Conservation (phyloP, 116 monocot species). For the Cymodocea nodosa region DNA sequence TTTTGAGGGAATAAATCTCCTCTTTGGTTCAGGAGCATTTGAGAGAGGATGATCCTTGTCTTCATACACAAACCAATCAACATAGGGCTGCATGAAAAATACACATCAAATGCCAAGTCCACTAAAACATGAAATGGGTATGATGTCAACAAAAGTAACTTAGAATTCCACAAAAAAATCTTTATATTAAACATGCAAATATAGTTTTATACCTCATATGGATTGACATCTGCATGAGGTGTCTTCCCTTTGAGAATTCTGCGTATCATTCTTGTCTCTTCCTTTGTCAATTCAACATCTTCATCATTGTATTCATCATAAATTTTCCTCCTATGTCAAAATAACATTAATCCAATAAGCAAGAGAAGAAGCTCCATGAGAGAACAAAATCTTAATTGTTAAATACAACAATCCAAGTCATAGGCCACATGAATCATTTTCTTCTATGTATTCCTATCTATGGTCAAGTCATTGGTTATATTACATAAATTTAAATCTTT, state of each 20-base stretch:
- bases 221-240: slow-evolving; percentile 73
- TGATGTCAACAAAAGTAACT: background rate
- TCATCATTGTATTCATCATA: slow-evolving; percentile 98
- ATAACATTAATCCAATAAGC: background rate
- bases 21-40: slow-evolving; percentile 95
- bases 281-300: slow-evolving; percentile 78
- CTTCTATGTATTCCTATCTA: too few species aligned
- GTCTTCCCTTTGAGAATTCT: slow-evolving; percentile 68
- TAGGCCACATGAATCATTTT: too few species aligned
- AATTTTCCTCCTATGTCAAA: slow-evolving; percentile 67
- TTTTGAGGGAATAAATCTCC: slow-evolving; percentile 92
- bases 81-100: slow-evolving; percentile 48
- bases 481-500: too few species aligned
- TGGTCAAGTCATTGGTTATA: too few species aligned
- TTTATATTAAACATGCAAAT: background rate
- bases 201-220: slow-evolving; percentile 60
- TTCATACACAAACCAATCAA: slow-evolving; percentile 94
- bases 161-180: background rate
- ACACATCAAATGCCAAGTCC: background rate
- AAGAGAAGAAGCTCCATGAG: background rate
- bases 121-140: background rate
- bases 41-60: slow-evolving; percentile 88
- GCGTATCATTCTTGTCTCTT: slow-evolving; percentile 51
- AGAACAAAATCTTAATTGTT: too few species aligned
- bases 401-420: too few species aligned